Evolutionary conservation across 495 filamentous ascomycete genomes (phyloP).

Genomic region (Amniculicola lignicola): DNA sequence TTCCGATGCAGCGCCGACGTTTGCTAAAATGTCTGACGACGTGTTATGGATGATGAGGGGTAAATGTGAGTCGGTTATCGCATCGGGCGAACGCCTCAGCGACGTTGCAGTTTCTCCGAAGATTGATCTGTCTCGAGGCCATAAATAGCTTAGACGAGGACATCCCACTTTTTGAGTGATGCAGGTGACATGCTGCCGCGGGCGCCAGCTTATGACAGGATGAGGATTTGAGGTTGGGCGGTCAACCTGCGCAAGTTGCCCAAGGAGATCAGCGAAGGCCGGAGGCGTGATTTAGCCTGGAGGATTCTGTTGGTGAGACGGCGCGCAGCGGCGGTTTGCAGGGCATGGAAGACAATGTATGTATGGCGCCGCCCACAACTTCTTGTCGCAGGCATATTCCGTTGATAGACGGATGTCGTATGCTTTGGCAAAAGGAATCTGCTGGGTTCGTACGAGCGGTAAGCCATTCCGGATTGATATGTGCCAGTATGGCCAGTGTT

Average conservation of each 20-base stretch:
- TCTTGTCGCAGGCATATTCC: background rate
- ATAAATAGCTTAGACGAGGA: background rate
- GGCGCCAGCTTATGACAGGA: background rate
- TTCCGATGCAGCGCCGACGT: background rate
- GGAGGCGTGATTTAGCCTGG: constrained; percentile 16
- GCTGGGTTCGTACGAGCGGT: background rate
- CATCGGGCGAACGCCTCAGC: background rate
- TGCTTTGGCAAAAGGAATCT: background rate
- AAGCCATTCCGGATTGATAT: background rate
- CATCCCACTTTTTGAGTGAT: background rate
- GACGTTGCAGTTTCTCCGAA: background rate
- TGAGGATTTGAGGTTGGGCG: background rate
- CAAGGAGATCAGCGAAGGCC: background rate
- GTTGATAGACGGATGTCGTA: background rate
- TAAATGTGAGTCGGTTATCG: background rate
- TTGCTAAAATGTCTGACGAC: background rate
- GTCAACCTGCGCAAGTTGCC: constrained; percentile 7
- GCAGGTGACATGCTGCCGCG: background rate
- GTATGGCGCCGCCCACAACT: background rate
- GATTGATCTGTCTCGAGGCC: background rate
- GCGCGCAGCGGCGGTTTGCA: background rate
- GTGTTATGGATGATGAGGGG: background rate
- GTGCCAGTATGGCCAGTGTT: background rate
- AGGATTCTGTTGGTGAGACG: constrained; percentile 4
- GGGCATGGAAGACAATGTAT: background rate